A percentile compares a stretch with the other conserved stretches of the same genome.
Evolutionary conservation across 306 rosid species (phyloP).

Genomic region (Abrus precatorius): DNA sequence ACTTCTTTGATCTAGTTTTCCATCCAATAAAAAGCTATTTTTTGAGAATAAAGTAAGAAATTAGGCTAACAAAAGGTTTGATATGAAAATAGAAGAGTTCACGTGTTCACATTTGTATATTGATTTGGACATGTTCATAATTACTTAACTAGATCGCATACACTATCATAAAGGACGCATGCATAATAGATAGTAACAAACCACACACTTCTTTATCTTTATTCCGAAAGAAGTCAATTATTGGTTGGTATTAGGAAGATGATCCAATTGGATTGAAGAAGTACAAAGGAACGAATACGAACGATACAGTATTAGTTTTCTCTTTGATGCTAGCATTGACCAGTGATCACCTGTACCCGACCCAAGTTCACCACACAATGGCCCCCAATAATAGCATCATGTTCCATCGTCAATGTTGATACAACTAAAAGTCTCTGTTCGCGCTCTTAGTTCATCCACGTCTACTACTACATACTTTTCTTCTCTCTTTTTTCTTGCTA

Average conservation of each 20-base stretch:
- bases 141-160: not conserved
- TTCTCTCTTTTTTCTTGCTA: not conserved
- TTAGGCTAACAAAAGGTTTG: not conserved
- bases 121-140: not conserved
- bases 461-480: not conserved
- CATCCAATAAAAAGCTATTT: not conserved
- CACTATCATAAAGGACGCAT: conserved; percentile 6
- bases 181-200: not conserved
- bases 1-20: not conserved
- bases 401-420: conserved; percentile 19
- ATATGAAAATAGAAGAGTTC: not conserved
- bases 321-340: not conserved
- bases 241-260: not conserved
- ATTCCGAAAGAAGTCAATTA: conserved; percentile 12
- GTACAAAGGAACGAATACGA: not conserved
- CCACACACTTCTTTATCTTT: not conserved
- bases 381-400: conserved; percentile 11
- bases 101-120: not conserved
- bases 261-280: not conserved
- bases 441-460: conserved; percentile 19
- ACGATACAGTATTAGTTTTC: not conserved
- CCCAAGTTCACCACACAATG: not conserved
- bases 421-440: not conserved
- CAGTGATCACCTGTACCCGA: conserved; percentile 9
- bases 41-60: conserved; percentile 3